phyloP scores from a whole-genome alignment of 2,329 filamentous ascomycete genomes.

The Seiridium cupressi region DNA sequence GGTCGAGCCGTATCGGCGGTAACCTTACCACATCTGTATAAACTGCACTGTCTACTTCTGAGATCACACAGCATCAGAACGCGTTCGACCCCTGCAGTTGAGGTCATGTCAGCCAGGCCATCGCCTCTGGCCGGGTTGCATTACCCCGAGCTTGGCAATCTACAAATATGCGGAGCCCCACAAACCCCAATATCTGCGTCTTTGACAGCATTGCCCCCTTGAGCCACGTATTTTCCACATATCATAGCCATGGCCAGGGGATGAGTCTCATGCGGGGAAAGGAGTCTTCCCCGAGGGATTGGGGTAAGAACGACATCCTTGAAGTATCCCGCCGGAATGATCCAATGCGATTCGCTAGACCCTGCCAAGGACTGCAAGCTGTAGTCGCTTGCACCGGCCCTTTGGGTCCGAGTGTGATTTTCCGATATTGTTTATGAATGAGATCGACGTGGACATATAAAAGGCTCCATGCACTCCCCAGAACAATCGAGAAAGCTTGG shows the following conservation, averaged over 20 bases:
- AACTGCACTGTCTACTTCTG: neutral
- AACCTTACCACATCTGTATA: neutral
- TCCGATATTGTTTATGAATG: neutral
- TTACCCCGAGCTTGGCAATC: constrained; percentile 9
- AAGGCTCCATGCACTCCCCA: neutral
- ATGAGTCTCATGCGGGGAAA: constrained; percentile 3
- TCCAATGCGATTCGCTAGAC: neutral
- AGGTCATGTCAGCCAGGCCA: neutral
- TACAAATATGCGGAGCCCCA: constrained; percentile 5
- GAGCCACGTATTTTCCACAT: constrained; percentile 11
- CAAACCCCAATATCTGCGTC: constrained; percentile 5
- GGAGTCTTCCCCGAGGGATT: neutral
- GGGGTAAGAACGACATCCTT: neutral
- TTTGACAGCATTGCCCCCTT: neutral
- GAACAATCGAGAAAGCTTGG: neutral
- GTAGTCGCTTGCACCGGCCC: neutral
- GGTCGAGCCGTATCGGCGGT: neutral
- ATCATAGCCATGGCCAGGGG: neutral
- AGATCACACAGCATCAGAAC: neutral
- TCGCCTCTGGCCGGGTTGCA: constrained; percentile 1
- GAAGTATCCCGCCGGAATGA: neutral
- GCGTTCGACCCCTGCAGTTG: neutral
- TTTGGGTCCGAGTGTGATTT: neutral
- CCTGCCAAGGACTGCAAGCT: neutral
- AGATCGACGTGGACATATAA: neutral